Base-by-base conservation (phyloP, 805 yeast genomes). In the Scheffersomyces spartinae region DNA sequence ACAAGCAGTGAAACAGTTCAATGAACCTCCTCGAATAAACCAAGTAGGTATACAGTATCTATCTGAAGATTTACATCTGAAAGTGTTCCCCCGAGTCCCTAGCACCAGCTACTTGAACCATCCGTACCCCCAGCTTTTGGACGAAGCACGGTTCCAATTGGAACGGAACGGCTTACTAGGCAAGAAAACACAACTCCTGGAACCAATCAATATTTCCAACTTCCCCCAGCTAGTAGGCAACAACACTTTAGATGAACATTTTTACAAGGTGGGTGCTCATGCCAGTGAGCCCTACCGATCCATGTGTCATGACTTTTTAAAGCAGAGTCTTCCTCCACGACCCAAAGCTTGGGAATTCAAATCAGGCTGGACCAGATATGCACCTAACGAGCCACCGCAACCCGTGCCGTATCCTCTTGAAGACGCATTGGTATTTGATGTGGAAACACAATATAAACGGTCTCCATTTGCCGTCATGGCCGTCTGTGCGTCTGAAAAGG, bases 341-440 rank as follows among this genome's bases (percentile, higher is more conserved):
- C 83, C 85, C 0, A 13, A 38, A 5, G 29, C 53, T 3, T 83
- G 94, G 85, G 28, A 49, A 2, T 46, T 68, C 26, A 43, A 57
- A 36, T 49, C 82, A 3, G 97, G 98, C 6, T 91, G 97, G 97
- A 62, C 71, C 10, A 61, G 78, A 39, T 88, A 91, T 47, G 68
- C 53, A 3, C 54, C 57, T 0, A 76, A 75, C 1, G 43, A 54
- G 27, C 34, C 37, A 0, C 85, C 94, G 0, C 49, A 51, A 12
- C 31, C 43, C 0, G 95, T 91, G 0, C 59, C 57, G 0, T 75
- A 53, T 39, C 98, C 98, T 0, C 35, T 54, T 3, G 96, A 82
- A 30, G 64, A 73, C 21, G 71, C 69, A 3, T 42, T 91, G 8
- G 85, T 80, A 0, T 88, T 88, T 47, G 99, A 91, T 49, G 86